These are phyloP conservation scores for Prunus salicina DNA, from an alignment of 306 rosid species.

Conservation along the genomic window DNA sequence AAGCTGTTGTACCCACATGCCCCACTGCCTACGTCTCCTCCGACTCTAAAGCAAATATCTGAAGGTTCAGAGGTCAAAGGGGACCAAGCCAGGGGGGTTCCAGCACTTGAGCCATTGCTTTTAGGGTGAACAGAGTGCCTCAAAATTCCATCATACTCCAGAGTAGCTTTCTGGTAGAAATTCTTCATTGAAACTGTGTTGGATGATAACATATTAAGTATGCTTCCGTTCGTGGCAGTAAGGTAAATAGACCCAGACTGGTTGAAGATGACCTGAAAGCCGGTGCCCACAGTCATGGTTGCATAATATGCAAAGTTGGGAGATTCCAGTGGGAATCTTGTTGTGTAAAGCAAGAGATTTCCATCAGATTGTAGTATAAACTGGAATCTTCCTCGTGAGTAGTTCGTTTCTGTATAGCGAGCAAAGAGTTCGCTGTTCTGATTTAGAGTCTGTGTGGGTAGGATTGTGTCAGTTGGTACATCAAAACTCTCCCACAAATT, in stretches of 20 bases:
- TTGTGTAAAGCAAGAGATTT: constrained; percentile 29
- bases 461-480: constrained; percentile 52
- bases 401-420: constrained; percentile 14
- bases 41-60: constrained; percentile 19
- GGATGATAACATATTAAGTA: background rate
- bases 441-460: constrained; percentile 42
- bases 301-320: constrained; percentile 8
- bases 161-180: constrained; percentile 52
- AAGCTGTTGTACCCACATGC: constrained; percentile 38
- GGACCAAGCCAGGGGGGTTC: constrained; percentile 24
- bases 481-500: constrained; percentile 55
- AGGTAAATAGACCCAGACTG: constrained; percentile 35
- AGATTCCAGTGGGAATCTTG: constrained; percentile 28
- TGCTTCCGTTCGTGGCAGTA: constrained; percentile 3
- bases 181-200: background rate
- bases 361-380: constrained; percentile 16
- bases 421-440: background rate
- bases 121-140: constrained; percentile 42
- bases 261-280: constrained; percentile 12
- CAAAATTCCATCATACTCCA: constrained; percentile 59
- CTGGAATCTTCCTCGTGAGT: constrained; percentile 49
- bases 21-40: constrained; percentile 8
- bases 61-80: constrained; percentile 9
- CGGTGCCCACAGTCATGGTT: background rate
- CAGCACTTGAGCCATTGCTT: background rate